Conservation (phyloP, 345 rosid genomes). For the Diplotaxis tenuifolia region DNA sequence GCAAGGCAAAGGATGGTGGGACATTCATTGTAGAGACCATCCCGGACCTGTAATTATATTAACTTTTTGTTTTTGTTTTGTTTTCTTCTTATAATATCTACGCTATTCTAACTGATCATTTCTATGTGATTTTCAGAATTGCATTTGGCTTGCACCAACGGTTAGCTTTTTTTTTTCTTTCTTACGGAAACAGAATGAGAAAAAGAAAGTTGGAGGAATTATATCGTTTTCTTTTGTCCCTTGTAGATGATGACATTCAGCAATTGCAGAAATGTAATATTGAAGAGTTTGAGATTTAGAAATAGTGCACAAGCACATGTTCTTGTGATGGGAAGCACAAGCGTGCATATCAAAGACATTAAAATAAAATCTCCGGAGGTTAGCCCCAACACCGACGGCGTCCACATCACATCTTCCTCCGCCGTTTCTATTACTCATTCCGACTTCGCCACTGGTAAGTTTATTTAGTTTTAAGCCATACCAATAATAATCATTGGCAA, state of each 20-base stretch:
- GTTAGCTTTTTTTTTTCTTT: neutral
- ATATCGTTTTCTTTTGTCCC: neutral
- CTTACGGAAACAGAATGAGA: neutral
- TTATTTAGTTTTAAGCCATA: neutral
- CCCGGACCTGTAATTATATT: constrained; percentile 12
- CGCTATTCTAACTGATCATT: neutral
- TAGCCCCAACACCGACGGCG: constrained; percentile 48
- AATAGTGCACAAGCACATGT: constrained; percentile 40
- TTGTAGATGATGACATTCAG: constrained; percentile 33
- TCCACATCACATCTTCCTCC: constrained; percentile 37
- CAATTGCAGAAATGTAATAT: constrained; percentile 17
- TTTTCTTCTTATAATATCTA: no score
- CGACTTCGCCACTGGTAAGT: constrained; percentile 32
- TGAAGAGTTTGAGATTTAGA: constrained; percentile 25
- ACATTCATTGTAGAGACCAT: constrained; percentile 35
- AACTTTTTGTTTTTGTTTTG: no score
- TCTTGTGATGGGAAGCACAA: constrained; percentile 27
- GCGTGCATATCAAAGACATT: constrained; percentile 21
- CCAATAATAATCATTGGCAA: neutral
- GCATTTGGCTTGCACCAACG: constrained; percentile 34
- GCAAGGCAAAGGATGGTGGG: constrained; percentile 46
- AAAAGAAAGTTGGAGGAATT: neutral
- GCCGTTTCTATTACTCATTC: constrained; percentile 28
- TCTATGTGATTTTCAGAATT: constrained; percentile 15
- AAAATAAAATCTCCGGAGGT: constrained; percentile 31